phyloP scores from a whole-genome alignment of 257 asterid species.

The Solanum ossicruentum region DNA sequence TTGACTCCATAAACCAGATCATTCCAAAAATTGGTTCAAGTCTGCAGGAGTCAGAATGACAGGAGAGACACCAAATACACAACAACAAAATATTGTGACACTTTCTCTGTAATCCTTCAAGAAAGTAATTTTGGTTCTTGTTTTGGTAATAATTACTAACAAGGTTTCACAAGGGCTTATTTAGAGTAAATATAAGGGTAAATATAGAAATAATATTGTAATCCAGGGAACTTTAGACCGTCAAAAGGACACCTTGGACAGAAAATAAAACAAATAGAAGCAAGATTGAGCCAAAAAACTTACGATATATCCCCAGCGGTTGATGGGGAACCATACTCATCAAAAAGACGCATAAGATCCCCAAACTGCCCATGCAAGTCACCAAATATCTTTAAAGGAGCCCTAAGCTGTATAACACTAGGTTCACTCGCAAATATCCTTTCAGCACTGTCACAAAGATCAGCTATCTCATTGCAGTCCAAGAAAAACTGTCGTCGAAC shows the following conservation, averaged over 20 bases:
- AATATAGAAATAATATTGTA: neutral
- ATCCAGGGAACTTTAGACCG: neutral
- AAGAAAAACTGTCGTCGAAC: slow-evolving; percentile 92
- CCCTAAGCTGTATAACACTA: slow-evolving; percentile 84
- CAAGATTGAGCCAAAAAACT: slow-evolving; percentile 2
- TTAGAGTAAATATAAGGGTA: neutral
- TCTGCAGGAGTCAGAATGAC: neutral
- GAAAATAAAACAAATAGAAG: neutral
- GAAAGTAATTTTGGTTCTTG: neutral
- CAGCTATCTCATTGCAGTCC: slow-evolving; percentile 97
- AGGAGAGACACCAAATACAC: neutral
- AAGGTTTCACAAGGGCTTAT: neutral
- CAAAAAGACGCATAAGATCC: slow-evolving; percentile 97
- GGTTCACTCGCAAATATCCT: slow-evolving; percentile 89
- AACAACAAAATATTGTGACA: neutral
- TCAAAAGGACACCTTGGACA: neutral
- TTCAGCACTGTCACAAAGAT: slow-evolving; percentile 97
- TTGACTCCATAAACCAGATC: neutral
- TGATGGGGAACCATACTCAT: slow-evolving; percentile 98
- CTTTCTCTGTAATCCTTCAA: neutral
- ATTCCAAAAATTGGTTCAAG: neutral
- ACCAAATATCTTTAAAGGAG: slow-evolving; percentile 96
- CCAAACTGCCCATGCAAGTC: slow-evolving; percentile 99
- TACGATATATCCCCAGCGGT: slow-evolving; percentile 99
- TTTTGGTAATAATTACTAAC: neutral